Evolutionary conservation across 2,329 filamentous ascomycete species (phyloP).

Genomic region (Pseudopithomyces maydicus): DNA sequence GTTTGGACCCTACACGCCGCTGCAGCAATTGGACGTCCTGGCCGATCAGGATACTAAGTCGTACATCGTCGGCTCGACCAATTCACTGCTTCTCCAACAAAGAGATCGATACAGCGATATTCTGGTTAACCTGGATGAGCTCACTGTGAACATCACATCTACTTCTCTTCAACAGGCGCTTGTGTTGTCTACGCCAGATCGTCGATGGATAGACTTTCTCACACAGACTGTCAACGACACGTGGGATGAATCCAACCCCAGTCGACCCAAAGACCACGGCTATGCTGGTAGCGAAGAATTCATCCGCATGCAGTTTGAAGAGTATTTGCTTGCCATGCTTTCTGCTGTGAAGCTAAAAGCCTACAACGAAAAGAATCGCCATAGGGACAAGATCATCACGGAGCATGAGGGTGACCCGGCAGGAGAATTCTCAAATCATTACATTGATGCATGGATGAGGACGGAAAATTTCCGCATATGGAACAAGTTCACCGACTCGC

Average conservation of each 20-base stretch:
- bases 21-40: conserved; percentile 93
- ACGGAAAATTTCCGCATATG: conserved; percentile 95
- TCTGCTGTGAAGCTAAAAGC: conserved; percentile 86
- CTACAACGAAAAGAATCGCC: conserved; percentile 50
- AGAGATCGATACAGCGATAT: conserved; percentile 96
- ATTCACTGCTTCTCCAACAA: conserved; percentile 90
- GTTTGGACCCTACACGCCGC: conserved; percentile 93
- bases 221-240: conserved; percentile 94
- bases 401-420: conserved; percentile 79
- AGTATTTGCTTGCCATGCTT: conserved; percentile 88
- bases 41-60: conserved; percentile 95
- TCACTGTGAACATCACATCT: conserved; percentile 82
- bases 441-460: conserved; percentile 82
- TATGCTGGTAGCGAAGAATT: conserved; percentile 97
- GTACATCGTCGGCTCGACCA: conserved; percentile 96
- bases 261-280: conserved; percentile 88
- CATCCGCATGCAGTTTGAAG: conserved; percentile 95
- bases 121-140: conserved; percentile 92
- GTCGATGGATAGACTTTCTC: conserved; percentile 95
- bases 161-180: conserved; percentile 77
- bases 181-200: conserved; percentile 80
- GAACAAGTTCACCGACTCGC: conserved; percentile 72
- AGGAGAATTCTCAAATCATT: conserved; percentile 80
- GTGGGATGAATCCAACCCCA: conserved; percentile 91
- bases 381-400: conserved; percentile 66